Evolutionary conservation across 2,329 filamentous ascomycete species (phyloP), one percentile per base, ranked within the genome.

Genomic region (Verticillium dahliae): DNA sequence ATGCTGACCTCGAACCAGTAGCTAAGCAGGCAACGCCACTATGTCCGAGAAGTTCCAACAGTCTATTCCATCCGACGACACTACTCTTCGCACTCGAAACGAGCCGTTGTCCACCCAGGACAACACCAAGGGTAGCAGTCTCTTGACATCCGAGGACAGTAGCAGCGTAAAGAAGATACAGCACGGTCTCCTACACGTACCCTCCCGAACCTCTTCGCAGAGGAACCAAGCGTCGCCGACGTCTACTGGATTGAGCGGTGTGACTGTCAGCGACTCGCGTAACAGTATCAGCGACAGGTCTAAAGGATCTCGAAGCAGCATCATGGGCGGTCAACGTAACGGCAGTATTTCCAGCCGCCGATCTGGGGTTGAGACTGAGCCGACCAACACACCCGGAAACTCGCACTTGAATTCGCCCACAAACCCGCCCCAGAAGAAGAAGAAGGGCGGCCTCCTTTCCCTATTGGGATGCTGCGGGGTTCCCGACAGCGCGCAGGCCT

Each of bases 381-480:
- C 80, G 60, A 79, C 77, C 55, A 80, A 77, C 68, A 80, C 80
- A 5, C 73, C 79, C 38, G 78, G 74, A 64, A 77, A 78, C 62
- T 81, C 82, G 18, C 80, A 81, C 69, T 81, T 81, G 50, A 81
- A 76, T 69, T 83, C 82, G 38, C 81, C 83, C 9, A 76, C 77
- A 59, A 78, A 78, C 60, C 73, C 77, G 39, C 75, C 79, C 62
- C 81, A 80, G 69, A 78, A 78, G 72, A 85, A 85, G 74, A 83
- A 82, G 71, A 81, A 79, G 70, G 79, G 76, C 60, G 79, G 80
- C 62, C 73, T 87, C 56, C 72, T 86, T 39, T 78, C 84, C 31
- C 81, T 91, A 60, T 78, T 91, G 62, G 85, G 82, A 63, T 91
- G 89, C 76, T 91, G 89, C 72, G 81, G 80, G 61, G 81, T 85